Base-by-base conservation (phyloP, 2,329 filamentous ascomycete species). In the Cladorrhinum sp. region DNA sequence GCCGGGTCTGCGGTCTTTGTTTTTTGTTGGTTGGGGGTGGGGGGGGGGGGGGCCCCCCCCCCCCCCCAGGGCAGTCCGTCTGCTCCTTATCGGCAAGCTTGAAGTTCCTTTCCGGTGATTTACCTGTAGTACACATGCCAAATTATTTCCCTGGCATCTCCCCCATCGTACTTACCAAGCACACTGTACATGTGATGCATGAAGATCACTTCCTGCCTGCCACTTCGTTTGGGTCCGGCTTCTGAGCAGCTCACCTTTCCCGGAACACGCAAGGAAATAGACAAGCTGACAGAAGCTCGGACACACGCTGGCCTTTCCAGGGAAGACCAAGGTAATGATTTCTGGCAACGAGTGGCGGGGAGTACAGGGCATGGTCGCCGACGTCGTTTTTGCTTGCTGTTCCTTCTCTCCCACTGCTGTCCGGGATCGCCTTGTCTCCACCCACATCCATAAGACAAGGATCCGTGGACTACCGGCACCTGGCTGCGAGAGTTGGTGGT, bases 281-380 rank as follows among this genome's bases (percentile, higher is more conserved):
- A 36, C 7, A 45, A 45, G 41, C 7, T 45, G 8, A n/a, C 41
- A 13, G 53, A 48, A 55, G 53, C 53, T 55, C 53, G 53, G 53
- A 45, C 50, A 51, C 20, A 51, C n/a, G 3, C 22, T 51, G 20
- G 10, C 7, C 50, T 45, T 20, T 22, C 41, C 16, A n/a, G 41
- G 41, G 41, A 22, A 22, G 16, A n/a, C 16, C 8, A n/a, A 45
- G 16, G 16, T 4, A 7, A 45, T 22, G 41, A 16, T 13, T 45
- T 5, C 7, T 45, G 16, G 41, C 32, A 36, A 7, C 8, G 41
- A 18, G 41, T 45, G 41, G 41, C 41, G 41, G 41, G 41, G 16
- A 22, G 41, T 13, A 45, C 18, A 45, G n/a, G n/a, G 41, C 41
- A 45, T 45, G 41, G 41, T 45, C 18, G 41, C n/a, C 41, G 41